Conservation (phyloP, 2,329 filamentous ascomycete genomes). For the Elsinoe perseae region DNA sequence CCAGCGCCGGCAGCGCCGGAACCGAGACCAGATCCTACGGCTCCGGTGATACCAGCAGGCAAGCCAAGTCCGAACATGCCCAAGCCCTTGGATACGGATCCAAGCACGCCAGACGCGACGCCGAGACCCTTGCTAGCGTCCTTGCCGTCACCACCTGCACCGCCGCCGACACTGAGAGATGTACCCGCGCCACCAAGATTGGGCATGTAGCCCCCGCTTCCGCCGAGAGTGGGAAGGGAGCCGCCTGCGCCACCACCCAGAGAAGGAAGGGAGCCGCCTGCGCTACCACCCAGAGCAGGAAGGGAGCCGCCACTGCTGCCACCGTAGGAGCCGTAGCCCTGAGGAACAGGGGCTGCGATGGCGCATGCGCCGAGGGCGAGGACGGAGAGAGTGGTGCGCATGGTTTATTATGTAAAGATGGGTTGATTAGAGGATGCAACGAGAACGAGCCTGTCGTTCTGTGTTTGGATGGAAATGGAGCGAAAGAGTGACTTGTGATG, state of each 20-base stretch:
- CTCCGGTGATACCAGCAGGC: not conserved
- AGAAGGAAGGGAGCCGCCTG: not conserved
- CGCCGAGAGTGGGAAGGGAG: not conserved
- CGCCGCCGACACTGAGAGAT: not conserved
- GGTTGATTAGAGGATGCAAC: too few species aligned
- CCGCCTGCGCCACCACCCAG: not conserved
- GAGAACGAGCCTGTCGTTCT: conserved; percentile 5
- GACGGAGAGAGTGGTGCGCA: not conserved
- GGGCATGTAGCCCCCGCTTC: not conserved
- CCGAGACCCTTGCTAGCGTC: not conserved
- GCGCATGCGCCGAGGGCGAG: not conserved
- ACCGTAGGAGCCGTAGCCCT: not conserved
- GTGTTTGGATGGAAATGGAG: not conserved
- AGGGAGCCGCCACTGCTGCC: not conserved
- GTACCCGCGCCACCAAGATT: not conserved
- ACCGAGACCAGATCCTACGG: not conserved
- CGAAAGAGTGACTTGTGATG: not conserved
- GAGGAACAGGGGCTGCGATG: not conserved
- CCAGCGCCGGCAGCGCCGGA: not conserved
- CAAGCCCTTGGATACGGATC: not conserved
- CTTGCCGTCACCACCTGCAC: not conserved
- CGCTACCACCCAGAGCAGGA: not conserved
- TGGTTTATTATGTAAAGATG: not conserved
- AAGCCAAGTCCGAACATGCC: not conserved
- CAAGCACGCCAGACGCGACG: not conserved